These are phyloP conservation scores for Candida chilensis DNA, from an alignment of 805 yeast species.

Conservation along the genomic window DNA sequence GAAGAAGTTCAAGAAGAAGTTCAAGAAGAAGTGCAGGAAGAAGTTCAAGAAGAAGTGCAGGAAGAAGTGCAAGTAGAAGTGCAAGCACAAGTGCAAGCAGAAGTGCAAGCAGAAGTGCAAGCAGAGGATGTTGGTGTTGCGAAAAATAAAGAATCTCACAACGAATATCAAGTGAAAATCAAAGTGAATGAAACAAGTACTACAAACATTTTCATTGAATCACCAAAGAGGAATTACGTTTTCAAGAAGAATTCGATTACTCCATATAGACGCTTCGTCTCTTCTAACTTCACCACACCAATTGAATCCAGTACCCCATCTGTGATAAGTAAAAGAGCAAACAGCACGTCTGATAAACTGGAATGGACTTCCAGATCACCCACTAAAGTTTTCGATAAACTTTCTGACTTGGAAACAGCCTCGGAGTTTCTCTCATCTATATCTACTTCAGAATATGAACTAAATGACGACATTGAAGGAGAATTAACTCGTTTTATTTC, in stretches of 20 bases:
- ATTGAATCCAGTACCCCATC: constrained; percentile 5
- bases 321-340: neutral
- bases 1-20: constrained; percentile 1
- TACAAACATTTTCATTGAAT: too few species aligned
- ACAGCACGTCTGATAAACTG: neutral
- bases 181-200: neutral
- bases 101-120: constrained; percentile 2
- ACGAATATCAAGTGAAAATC: neutral
- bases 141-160: constrained; percentile 1
- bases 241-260: neutral
- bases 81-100: constrained; percentile 1
- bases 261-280: neutral
- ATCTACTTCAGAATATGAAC: constrained; percentile 24
- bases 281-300: neutral
- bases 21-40: constrained; percentile 1
- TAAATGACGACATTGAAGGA: constrained; percentile 60
- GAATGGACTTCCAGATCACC: constrained; percentile 7
- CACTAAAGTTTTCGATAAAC: constrained; percentile 6
- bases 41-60: constrained; percentile 1
- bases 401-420: constrained; percentile 21
- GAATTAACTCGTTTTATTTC: constrained; percentile 53
- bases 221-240: neutral
- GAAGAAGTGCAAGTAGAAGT: too few species aligned
- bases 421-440: constrained; percentile 20
- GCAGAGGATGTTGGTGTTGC: constrained; percentile 1